A percentile compares a stretch with the other conserved stretches of the same genome.
Conservation (phyloP, 257 asterid species). For the Lavandula angustifolia region DNA sequence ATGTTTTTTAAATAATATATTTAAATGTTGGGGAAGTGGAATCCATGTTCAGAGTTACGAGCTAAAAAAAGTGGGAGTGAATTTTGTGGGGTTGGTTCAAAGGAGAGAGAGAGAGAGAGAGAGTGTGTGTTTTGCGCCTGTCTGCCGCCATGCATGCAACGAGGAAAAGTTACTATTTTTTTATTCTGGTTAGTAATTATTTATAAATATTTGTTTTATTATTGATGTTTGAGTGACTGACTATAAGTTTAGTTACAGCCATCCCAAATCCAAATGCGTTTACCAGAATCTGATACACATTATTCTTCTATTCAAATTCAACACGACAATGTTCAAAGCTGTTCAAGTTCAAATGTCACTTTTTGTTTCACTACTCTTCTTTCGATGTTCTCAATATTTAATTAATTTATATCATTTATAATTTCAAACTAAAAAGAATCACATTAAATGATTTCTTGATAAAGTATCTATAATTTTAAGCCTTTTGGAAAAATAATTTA, state of each 20-base stretch:
- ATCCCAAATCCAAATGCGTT: conserved; percentile 38
- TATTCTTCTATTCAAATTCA: background rate
- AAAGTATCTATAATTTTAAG: too few species aligned
- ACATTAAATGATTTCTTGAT: too few species aligned
- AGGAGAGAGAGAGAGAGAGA: conserved; percentile 32
- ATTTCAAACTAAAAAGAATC: too few species aligned
- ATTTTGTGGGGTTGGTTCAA: conserved; percentile 27
- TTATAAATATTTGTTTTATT: background rate
- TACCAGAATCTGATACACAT: conserved; percentile 26
- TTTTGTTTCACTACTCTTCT: conserved; percentile 5
- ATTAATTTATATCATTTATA: background rate
- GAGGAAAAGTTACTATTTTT: conserved; percentile 38
- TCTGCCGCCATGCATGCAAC: conserved; percentile 78
- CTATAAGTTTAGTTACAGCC: conserved; percentile 13
- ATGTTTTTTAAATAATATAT: too few species aligned
- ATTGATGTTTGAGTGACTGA: conserved; percentile 9
- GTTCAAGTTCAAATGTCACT: conserved; percentile 17
- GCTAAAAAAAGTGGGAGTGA: conserved; percentile 31
- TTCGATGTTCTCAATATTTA: background rate
- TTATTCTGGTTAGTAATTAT: background rate
- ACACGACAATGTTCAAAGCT: conserved; percentile 15
- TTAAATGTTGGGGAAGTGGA: conserved; percentile 46
- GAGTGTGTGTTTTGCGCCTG: conserved; percentile 43
- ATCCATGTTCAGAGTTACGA: conserved; percentile 30
- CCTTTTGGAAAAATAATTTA: too few species aligned